Conservation (phyloP, 2,329 filamentous ascomycete species). For the Colletotrichum sp. region DNA sequence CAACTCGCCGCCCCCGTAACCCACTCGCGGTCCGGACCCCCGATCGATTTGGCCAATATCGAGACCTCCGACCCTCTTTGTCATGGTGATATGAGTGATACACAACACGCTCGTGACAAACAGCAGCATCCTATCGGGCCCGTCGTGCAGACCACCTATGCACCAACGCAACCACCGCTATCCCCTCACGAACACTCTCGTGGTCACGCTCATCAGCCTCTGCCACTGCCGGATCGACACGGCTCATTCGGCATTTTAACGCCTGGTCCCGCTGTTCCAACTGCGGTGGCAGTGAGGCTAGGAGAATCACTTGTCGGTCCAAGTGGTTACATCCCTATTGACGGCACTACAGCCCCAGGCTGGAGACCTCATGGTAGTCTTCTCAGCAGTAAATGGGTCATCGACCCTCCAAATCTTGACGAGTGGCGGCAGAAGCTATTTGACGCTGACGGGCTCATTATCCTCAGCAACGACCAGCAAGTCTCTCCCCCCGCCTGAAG, state of each 20-base stretch:
- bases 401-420: constrained; percentile 70
- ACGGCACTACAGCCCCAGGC: constrained; percentile 13
- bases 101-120: neutral
- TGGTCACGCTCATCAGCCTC: neutral
- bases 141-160: neutral
- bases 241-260: constrained; percentile 54
- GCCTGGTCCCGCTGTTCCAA: constrained; percentile 32
- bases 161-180: neutral
- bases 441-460: constrained; percentile 75
- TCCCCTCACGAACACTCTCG: neutral
- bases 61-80: neutral
- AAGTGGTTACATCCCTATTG: constrained; percentile 14
- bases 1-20: neutral
- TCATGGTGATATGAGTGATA: neutral
- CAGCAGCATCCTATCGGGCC: neutral
- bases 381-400: constrained; percentile 60
- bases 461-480: constrained; percentile 76
- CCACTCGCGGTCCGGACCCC: constrained; percentile 17
- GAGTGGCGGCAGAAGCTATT: constrained; percentile 77
- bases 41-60: neutral
- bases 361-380: constrained; percentile 50
- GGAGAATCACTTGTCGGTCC: constrained; percentile 41
- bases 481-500: constrained; percentile 25
- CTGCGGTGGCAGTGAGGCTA: constrained; percentile 34
- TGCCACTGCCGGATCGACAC: constrained; percentile 27